Base-by-base conservation (phyloP, 2,329 filamentous ascomycete genomes). In the Alternaria solani region DNA sequence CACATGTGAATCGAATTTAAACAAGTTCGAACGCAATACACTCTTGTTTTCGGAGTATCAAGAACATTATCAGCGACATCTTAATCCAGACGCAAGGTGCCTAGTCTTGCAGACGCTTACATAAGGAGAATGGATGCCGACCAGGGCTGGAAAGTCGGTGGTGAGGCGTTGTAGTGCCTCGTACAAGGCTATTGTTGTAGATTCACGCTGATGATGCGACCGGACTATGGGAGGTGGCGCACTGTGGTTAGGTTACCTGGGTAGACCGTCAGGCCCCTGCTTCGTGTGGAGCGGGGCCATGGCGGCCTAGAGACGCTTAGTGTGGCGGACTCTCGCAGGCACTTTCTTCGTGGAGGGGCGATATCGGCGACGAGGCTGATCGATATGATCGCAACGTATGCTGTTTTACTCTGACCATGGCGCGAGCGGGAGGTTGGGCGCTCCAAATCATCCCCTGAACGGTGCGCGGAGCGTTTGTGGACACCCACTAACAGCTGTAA, bases 171-270 rank as follows among this genome's bases (percentile, higher is more conserved):
- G 56, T 49, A 49, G 51, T 54, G 12, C 47, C 47, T 59, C 43
- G 41, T 9, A 32, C 32, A 28, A 43, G 20, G 30, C 48, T 51
- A 44, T 49, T 61, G 58, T 55, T 56, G 61, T 47, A 62, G 55
- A 51, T 57, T 51, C 34, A 57, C 54, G 52, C 20, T 18, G 20
- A 46, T 38, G 55, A 52, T 39, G 58, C 44, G 62, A 51, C 48
- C 62, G 59, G 63, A 68, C 59, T 62, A 32, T 56, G 39, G 23
- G 52, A 53, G 28, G 65, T 59, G 57, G 61, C 61, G 55, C 48
- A 39, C 42, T 42, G 49, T 61, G 55, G 62, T 51, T 57, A 63
- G 53, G 63, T 66, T 59, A 23, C 36, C 20, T 23, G 4, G 20
- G 20, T 23, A 23, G 20, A 41, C 23, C 43, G 39, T 30, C 32